Evolutionary conservation across 2,329 filamentous ascomycete genomes (phyloP), one percentile per base, ranked within the genome.

Genomic region (Colletotrichum endophyticum): DNA sequence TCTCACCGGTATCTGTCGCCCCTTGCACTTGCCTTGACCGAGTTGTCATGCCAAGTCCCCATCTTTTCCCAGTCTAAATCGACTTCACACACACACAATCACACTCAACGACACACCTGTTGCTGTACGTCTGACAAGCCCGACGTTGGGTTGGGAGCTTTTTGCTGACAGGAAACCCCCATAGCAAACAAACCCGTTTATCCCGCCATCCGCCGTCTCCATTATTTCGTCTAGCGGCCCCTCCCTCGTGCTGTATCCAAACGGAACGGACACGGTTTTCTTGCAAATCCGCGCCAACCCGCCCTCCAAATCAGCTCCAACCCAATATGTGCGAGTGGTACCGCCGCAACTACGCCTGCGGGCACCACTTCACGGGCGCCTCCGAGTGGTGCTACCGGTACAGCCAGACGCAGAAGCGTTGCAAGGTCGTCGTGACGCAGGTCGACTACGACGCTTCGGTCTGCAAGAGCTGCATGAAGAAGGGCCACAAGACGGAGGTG

Each of bases 281-380:
- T 8, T 77, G 75, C 75, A 75, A 78, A 27, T 61, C 75, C 72
- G 64, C 77, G 67, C 68, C 36, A 39, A 39, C 4, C 36, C 15
- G 15, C 75, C 30, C 66, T 77, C 66, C 72, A 72, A 19, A 71
- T 49, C 44, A 76, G 73, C 25, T 73, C 63, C 70, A 70, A 76
- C 39, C 12, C 34, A 64, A 64, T 25, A 78, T 78, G 77, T 78
- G 77, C 70, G 70, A 78, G 53, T 78, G 77, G 77, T 78, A 76
- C 70, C 77, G 77, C 22, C 77, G 76, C 56, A 77, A 78, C 66
- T 78, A 73, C n/a, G 77, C 73, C 62, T 78, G 77, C 63, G 66
- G 77, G 66, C 77, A 78, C 36, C 71, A 78, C 70, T 75, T 78
- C 28, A 76, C 73, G 6, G 76, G 77, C 70, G 77, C 77, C 36